Evolutionary conservation across 352 stramenopile genomes (phyloP), one percentile per base, ranked within the genome.

Genomic region (Phytophthora meadii): DNA sequence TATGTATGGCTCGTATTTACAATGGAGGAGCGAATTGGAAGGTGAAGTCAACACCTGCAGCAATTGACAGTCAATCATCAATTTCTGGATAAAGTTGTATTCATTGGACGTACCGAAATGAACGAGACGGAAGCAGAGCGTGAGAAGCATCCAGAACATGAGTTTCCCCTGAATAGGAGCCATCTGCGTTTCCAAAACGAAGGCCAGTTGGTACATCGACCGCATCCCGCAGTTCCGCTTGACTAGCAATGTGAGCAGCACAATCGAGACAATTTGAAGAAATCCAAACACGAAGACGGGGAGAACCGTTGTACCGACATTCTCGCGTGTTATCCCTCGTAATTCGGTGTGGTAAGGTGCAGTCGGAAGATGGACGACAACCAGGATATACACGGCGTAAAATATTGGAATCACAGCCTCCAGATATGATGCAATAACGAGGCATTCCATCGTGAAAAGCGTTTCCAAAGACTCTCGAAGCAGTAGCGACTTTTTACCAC

Each of bases 371-470:
- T 57, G 34, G 3, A 69, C 25, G 28, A 78, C 17, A 10, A 68
- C 48, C 11, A 51, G 5, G 14, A 59, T 48, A 24, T 54, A 78
- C 5, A n/a, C 42, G 22, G 22, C 56, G 49, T 78, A 81, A 25
- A 77, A 57, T 0, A 77, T 3, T 0, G 68, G 72, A 39, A 81
- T 70, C 24, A 78, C 55, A 7, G 61, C 62, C 34, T 81, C 72
- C n/a, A 68, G 41, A 51, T 81, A 81, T 37, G 75, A 71, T 22
- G 74, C 47, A 0, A 81, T 54, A 2, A 63, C 51, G 9, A 70
- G 56, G 56, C 70, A 81, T 49, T 81, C 72, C 39, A 67, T 67
- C 9, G 65, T 68, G 41, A 72, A 81, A 1, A 72, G 42, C 1
- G 57, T 53, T 24, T 60, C 46, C 4, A 72, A 47, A 28, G 65